These are phyloP conservation scores for Solanum hybrid DNA, from an alignment of 305 asterid genomes.

Conservation along the genomic window DNA sequence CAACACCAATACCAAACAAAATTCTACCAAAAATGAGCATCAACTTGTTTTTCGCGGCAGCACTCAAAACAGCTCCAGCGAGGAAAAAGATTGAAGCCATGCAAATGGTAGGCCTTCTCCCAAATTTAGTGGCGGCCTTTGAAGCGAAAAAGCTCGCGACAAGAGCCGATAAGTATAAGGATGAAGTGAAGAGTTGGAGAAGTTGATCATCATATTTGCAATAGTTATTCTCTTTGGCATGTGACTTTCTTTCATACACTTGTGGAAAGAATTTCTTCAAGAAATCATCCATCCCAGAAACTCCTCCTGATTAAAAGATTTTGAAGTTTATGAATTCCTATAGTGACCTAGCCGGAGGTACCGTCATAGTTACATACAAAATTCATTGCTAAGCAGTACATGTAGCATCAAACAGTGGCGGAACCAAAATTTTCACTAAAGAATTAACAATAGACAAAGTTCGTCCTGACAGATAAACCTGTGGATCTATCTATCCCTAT, in stretches of 20 bases:
- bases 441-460: background rate
- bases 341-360: background rate
- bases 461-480: background rate
- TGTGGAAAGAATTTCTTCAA: constrained; percentile 43
- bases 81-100: constrained; percentile 40
- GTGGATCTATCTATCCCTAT: background rate
- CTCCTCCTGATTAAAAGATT: constrained; percentile 32
- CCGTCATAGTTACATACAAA: background rate
- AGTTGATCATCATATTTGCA: constrained; percentile 62
- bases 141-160: constrained; percentile 65
- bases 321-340: background rate
- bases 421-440: background rate
- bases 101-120: constrained; percentile 49
- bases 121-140: constrained; percentile 30
- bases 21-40: constrained; percentile 55
- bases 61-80: constrained; percentile 34
- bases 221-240: constrained; percentile 40
- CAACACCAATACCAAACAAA: constrained; percentile 62
- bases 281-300: constrained; percentile 63
- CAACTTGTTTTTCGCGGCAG: constrained; percentile 16
- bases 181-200: constrained; percentile 76
- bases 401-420: background rate
- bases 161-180: constrained; percentile 58
- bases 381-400: background rate
- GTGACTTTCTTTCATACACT: constrained; percentile 24